These are phyloP conservation scores for Ambrosia hybrid DNA, from an alignment of 140 eudicot genomes.

Conservation along the genomic window DNA sequence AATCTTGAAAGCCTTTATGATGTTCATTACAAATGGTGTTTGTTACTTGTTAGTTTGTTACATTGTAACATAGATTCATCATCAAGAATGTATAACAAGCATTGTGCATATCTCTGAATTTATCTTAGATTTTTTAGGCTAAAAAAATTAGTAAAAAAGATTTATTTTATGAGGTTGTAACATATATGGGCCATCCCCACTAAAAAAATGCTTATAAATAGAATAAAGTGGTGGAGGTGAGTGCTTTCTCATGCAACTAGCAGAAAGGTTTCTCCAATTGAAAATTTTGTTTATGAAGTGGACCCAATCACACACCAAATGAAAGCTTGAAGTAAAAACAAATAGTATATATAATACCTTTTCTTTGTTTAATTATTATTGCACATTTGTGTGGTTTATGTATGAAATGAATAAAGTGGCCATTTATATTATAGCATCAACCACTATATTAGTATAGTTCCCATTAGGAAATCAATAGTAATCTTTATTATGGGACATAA, in stretches of 20 bases:
- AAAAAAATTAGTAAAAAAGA: not conserved
- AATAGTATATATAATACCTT: conserved; percentile 5
- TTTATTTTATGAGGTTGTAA: conserved; percentile 32
- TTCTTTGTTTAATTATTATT: not conserved
- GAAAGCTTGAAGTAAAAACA: conserved; percentile 26
- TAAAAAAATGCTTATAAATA: conserved; percentile 22
- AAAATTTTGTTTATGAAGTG: conserved; percentile 30
- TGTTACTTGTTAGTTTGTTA: not conserved
- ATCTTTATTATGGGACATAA: conserved; percentile 19
- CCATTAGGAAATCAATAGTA: conserved; percentile 27
- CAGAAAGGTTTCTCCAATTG: conserved; percentile 42
- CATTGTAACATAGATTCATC: not conserved
- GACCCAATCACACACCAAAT: conserved; percentile 24
- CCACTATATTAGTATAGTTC: conserved; percentile 33
- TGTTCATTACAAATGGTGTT: conserved; percentile 9
- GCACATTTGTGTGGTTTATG: conserved; percentile 18
- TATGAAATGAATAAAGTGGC: conserved; percentile 27
- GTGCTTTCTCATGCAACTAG: conserved; percentile 54
- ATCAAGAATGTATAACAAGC: conserved; percentile 11
- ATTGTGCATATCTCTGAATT: not conserved
- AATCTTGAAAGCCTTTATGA: conserved; percentile 17
- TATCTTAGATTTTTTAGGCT: conserved; percentile 18
- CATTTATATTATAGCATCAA: conserved; percentile 30
- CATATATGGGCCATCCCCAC: conserved; percentile 33
- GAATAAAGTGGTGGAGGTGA: conserved; percentile 36